These are phyloP conservation scores for Salix arbutifolia DNA, from an alignment of 345 rosid species.

Conservation along the genomic window DNA sequence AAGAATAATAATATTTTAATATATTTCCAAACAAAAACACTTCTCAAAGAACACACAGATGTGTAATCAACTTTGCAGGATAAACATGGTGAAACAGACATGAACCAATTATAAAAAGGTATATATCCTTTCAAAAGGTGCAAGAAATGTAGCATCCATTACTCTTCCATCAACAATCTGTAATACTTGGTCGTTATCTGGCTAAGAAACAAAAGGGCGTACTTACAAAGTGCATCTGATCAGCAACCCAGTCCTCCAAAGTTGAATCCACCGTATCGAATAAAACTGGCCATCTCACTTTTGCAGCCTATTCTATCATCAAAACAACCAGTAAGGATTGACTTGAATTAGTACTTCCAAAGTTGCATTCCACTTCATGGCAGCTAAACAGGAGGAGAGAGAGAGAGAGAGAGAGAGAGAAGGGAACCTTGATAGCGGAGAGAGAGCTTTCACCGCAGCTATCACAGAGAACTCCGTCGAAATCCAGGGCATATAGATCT, in stretches of 20 bases:
- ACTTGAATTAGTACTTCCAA: background rate
- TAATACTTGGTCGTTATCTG: background rate
- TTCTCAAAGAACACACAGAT: too few species aligned
- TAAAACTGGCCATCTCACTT: slow-evolving; percentile 73
- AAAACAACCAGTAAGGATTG: too few species aligned
- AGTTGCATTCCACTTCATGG: background rate
- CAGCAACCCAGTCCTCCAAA: slow-evolving; percentile 76
- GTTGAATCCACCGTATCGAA: slow-evolving; percentile 58
- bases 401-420: background rate
- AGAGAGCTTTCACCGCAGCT: slow-evolving; percentile 94
- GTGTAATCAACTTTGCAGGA: too few species aligned
- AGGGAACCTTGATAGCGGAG: slow-evolving; percentile 78
- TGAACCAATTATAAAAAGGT: too few species aligned
- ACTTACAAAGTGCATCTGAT: slow-evolving; percentile 75
- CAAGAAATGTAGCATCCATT: too few species aligned
- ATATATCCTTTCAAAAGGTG: too few species aligned
- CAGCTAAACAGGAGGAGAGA: background rate
- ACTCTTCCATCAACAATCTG: too few species aligned
- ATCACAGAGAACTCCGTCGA: slow-evolving; percentile 93
- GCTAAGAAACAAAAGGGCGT: background rate
- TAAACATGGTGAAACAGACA: too few species aligned
- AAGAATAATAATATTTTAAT: too few species aligned
- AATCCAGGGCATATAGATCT: slow-evolving; percentile 87
- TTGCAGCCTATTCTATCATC: slow-evolving; percentile 53
- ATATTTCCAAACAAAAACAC: too few species aligned